These are phyloP conservation scores for Penicillium ucsense DNA, from an alignment of 495 filamentous ascomycete species.

Conservation along the genomic window DNA sequence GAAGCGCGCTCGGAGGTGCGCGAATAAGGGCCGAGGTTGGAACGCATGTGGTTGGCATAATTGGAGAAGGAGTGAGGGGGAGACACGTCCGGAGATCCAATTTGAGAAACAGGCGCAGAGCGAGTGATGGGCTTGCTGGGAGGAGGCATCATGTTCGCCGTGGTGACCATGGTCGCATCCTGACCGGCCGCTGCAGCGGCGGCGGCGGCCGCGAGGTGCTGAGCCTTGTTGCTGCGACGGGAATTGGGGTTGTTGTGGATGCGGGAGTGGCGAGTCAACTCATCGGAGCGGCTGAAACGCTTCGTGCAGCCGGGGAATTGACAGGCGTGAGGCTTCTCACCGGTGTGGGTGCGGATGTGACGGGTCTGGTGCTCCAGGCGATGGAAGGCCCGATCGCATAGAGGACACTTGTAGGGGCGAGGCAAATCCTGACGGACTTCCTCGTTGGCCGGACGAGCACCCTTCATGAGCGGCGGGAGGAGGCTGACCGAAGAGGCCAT, in stretches of 20 bases:
- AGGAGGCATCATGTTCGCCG: constrained; percentile 62
- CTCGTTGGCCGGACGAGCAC: constrained; percentile 50
- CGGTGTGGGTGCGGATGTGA: constrained; percentile 95
- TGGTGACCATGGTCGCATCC: constrained; percentile 40
- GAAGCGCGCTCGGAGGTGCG: constrained; percentile 40
- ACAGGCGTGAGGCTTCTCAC: constrained; percentile 96
- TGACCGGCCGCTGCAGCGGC: constrained; percentile 43
- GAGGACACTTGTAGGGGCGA: constrained; percentile 93
- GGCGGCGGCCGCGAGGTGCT: constrained; percentile 49
- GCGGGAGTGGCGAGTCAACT: constrained; percentile 90
- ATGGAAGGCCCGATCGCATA: constrained; percentile 99
- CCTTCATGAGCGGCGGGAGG: constrained; percentile 56
- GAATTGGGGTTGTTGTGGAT: constrained; percentile 99
- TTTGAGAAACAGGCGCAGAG: constrained; percentile 82
- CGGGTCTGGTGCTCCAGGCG: constrained; percentile 95
- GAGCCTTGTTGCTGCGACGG: constrained; percentile 82
- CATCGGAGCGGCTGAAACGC: constrained; percentile 93
- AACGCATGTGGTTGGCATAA: constrained; percentile 57
- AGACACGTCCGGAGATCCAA: constrained; percentile 90
- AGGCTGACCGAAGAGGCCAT: constrained; percentile 65
- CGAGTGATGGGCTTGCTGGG: constrained; percentile 61
- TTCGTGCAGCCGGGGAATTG: constrained; percentile 92
- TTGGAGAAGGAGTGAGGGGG: constrained; percentile 82
- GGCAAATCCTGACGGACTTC: constrained; percentile 69
- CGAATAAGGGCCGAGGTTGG: constrained; percentile 54